Conservation (phyloP, 129 eudicot genomes). For the Kitagawia praeruptora region DNA sequence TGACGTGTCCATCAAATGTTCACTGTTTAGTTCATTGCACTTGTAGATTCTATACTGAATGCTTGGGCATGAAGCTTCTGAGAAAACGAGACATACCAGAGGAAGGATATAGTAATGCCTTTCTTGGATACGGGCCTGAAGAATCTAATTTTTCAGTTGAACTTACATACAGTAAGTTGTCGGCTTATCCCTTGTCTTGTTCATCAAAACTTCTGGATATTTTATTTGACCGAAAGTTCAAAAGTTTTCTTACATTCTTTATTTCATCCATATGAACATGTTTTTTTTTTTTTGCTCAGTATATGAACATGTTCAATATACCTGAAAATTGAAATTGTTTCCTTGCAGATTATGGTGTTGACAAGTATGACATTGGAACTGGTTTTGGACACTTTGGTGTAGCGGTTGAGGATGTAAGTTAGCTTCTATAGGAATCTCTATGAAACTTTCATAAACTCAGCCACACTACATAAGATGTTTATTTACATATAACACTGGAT, state of each 20-base stretch:
- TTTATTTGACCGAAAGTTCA: neutral
- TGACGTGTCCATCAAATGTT: neutral
- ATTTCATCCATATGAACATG: neutral
- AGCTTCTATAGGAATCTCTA: neutral
- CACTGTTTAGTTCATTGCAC: neutral
- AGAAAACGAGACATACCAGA: slow-evolving; percentile 84
- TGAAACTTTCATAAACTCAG: neutral
- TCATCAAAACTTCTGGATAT: neutral
- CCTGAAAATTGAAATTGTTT: neutral
- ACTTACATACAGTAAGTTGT: slow-evolving; percentile 70
- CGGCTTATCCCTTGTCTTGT: slow-evolving; percentile 5
- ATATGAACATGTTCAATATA: neutral
- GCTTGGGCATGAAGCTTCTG: slow-evolving; percentile 85
- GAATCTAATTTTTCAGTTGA: slow-evolving; percentile 71
- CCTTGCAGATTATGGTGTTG: slow-evolving; percentile 64
- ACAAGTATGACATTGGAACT: slow-evolving; percentile 66
- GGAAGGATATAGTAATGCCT: slow-evolving; percentile 77
- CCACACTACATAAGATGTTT: neutral
- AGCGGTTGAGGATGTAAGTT: slow-evolving; percentile 74
- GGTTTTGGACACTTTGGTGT: slow-evolving; percentile 84
- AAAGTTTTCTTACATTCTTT: neutral
- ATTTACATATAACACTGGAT: neutral
- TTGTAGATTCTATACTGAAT: slow-evolving; percentile 73
- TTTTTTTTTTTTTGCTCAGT: too few species aligned
- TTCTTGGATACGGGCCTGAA: slow-evolving; percentile 91